A percentile compares a stretch with the other conserved stretches of the same genome.
These are phyloP conservation scores for Raffaelea arxii DNA, from an alignment of 2,329 filamentous ascomycete genomes.

Conservation along the genomic window DNA sequence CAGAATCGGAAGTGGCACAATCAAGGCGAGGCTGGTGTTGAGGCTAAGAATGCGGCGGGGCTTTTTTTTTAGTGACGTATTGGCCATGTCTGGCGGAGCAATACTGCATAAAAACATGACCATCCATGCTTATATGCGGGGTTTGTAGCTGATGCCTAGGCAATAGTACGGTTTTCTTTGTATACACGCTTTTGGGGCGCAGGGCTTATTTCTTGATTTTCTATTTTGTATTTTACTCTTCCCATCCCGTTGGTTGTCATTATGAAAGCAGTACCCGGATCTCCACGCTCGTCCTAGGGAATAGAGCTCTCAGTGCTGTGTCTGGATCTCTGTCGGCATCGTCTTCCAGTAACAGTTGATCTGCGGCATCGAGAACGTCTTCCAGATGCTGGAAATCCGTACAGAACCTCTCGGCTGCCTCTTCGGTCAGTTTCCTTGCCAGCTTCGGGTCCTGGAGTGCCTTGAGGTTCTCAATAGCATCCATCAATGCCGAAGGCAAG, in stretches of 20 bases:
- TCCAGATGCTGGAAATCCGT: conserved; percentile 64
- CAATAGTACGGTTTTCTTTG: background rate
- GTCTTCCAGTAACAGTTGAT: conserved; percentile 21
- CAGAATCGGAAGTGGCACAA: background rate
- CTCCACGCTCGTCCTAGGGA: conserved; percentile 51
- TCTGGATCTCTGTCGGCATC: conserved; percentile 17
- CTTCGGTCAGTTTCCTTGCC: conserved; percentile 67
- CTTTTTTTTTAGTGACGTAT: conserved; percentile 12
- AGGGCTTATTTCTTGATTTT: background rate
- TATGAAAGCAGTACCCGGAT: conserved; percentile 50
- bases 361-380: conserved; percentile 34
- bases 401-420: conserved; percentile 77
- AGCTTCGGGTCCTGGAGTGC: conserved; percentile 62
- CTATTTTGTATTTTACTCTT: background rate
- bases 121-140: background rate
- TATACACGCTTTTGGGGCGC: background rate
- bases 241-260: background rate
- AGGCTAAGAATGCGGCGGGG: conserved; percentile 5
- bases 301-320: conserved; percentile 30
- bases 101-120: background rate
- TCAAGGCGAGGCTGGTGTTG: background rate
- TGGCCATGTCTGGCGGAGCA: background rate
- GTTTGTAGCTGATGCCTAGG: background rate
- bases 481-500: conserved; percentile 84
- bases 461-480: conserved; percentile 74